phyloP scores from a whole-genome alignment of 225 moss, liverwort and hornwort genomes.

The Physcomitrium patens region DNA sequence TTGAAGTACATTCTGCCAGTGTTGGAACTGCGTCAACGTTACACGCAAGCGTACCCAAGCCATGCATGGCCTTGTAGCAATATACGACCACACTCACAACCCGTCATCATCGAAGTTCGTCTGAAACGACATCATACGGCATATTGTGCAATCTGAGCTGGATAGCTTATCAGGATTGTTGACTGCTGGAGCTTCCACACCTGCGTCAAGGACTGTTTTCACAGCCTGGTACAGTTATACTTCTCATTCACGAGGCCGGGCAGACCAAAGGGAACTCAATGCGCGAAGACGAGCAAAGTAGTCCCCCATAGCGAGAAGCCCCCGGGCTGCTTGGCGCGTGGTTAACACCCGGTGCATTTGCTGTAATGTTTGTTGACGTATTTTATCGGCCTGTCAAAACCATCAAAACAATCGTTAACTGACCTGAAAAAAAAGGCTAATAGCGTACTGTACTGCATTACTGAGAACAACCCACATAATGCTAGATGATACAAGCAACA shows the following conservation, averaged over 20 bases:
- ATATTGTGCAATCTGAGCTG: constrained; percentile 63
- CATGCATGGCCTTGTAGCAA: constrained; percentile 57
- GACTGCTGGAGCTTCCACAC: constrained; percentile 93
- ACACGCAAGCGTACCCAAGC: constrained; percentile 35
- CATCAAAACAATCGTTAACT: background rate
- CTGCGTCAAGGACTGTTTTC: constrained; percentile 65
- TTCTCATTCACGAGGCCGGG: constrained; percentile 88
- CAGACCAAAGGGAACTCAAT: constrained; percentile 99
- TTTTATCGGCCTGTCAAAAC: constrained; percentile 81
- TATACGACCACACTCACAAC: constrained; percentile 92
- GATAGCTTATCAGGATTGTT: constrained; percentile 84
- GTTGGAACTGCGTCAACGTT: constrained; percentile 28
- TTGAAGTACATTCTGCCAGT: constrained; percentile 35
- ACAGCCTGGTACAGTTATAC: constrained; percentile 37
- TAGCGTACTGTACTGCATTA: too few species aligned
- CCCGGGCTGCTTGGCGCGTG: constrained; percentile 96
- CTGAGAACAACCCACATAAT: too few species aligned
- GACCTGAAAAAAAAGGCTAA: too few species aligned
- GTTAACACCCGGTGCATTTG: constrained; percentile 98
- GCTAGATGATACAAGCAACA: background rate
- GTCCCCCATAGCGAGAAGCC: constrained; percentile 98
- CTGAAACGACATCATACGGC: too few species aligned
- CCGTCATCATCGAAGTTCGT: constrained; percentile 60
- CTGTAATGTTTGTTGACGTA: constrained; percentile 94
- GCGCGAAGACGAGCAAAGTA: constrained; percentile 98